phyloP scores from a whole-genome alignment of 768 basidiomycete genomes.

The Leccinum boreale region DNA sequence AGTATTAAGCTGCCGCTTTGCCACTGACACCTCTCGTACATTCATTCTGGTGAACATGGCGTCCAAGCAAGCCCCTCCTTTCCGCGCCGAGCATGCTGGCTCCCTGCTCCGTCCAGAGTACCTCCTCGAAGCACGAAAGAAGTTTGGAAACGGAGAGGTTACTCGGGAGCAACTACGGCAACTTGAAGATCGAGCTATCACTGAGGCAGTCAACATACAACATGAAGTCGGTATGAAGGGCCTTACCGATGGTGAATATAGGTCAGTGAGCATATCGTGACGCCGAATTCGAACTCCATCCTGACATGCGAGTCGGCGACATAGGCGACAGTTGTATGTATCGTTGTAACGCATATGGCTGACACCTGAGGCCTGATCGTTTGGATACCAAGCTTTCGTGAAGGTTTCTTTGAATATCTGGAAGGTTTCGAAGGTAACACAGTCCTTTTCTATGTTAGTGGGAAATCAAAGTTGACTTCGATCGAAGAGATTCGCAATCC shows the following conservation, averaged over 20 bases:
- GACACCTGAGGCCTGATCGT: not conserved
- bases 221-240: not conserved
- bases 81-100: conserved; percentile 45
- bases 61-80: conserved; percentile 34
- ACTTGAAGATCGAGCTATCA: conserved; percentile 40
- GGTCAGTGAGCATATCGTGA: not conserved
- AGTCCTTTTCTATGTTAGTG: not conserved
- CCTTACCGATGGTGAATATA: not conserved
- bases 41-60: conserved; percentile 9
- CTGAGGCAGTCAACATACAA: conserved; percentile 35
- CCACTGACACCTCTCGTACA: not conserved
- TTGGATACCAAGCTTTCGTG: conserved; percentile 21
- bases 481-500: conserved; percentile 21
- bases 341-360: not conserved
- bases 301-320: not conserved
- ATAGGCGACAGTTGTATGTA: conserved; percentile 25
- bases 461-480: not conserved
- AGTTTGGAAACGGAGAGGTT: conserved; percentile 34
- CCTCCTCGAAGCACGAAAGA: conserved; percentile 36
- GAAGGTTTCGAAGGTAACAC: conserved; percentile 26
- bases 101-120: conserved; percentile 41
- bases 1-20: too few species aligned
- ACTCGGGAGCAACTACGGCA: conserved; percentile 32
- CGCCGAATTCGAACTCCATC: not conserved
- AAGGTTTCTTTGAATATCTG: conserved; percentile 27